phyloP scores from a whole-genome alignment of 2,329 filamentous ascomycete genomes.

The Paecilomyces formosus region DNA sequence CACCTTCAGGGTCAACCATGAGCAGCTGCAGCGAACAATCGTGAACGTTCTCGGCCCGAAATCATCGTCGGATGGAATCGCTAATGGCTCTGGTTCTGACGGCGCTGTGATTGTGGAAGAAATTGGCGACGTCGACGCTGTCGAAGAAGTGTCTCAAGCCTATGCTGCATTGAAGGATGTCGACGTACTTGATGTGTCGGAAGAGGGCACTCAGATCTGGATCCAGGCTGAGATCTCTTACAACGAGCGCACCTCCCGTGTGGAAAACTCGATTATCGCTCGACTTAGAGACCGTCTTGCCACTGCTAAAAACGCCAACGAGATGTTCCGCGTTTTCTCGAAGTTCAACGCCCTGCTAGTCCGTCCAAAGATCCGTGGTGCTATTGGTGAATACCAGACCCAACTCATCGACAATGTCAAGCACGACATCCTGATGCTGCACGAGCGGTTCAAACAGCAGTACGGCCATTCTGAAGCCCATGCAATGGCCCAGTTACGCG shows the following conservation, averaged over 20 bases:
- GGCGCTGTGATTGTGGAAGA: slow-evolving; percentile 75
- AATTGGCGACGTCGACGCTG: slow-evolving; percentile 93
- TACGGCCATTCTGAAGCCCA: slow-evolving; percentile 98
- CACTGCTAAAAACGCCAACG: slow-evolving; percentile 92
- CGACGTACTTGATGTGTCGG: slow-evolving; percentile 85
- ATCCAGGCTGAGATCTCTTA: slow-evolving; percentile 91
- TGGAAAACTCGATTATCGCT: slow-evolving; percentile 98
- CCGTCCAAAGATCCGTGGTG: slow-evolving; percentile 95
- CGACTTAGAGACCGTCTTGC: slow-evolving; percentile 84
- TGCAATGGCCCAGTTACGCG: slow-evolving; percentile 94
- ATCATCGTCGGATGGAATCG: slow-evolving; percentile 48
- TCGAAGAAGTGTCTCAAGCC: slow-evolving; percentile 90
- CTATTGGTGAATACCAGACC: slow-evolving; percentile 96
- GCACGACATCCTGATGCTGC: slow-evolving; percentile 83
- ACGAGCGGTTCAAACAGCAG: slow-evolving; percentile 97
- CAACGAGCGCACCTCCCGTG: slow-evolving; percentile 91
- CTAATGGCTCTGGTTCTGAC: slow-evolving; percentile 39
- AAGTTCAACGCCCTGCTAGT: slow-evolving; percentile 99
- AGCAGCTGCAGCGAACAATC: slow-evolving; percentile 94
- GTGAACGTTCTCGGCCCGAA: slow-evolving; percentile 88
- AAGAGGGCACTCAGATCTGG: slow-evolving; percentile 85
- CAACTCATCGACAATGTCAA: slow-evolving; percentile 98
- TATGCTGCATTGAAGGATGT: slow-evolving; percentile 93
- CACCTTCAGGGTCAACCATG: slow-evolving; percentile 93
- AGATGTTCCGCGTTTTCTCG: slow-evolving; percentile 99